phyloP scores from a whole-genome alignment of 495 filamentous ascomycete species.

The Penicillium robsamsonii region DNA sequence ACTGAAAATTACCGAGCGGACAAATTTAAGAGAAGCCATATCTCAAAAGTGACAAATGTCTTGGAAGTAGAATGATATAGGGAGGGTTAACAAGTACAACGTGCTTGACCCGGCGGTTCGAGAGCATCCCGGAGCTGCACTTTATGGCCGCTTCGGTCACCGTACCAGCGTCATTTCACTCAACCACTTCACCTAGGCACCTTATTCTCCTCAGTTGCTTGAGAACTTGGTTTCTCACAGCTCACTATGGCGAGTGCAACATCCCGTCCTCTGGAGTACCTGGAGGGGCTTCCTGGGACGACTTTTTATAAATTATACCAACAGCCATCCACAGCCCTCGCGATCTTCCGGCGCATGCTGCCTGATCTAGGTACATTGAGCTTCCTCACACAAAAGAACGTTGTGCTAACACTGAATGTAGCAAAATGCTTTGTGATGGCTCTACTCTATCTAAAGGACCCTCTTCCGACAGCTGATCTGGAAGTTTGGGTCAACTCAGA shows the following conservation, averaged over 20 bases:
- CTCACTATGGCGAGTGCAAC: constrained; percentile 64
- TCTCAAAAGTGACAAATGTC: constrained; percentile 6
- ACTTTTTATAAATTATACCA: constrained; percentile 87
- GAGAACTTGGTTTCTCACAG: constrained; percentile 31
- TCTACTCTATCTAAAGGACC: constrained; percentile 78
- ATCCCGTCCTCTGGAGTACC: constrained; percentile 73
- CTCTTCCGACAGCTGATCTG: constrained; percentile 71
- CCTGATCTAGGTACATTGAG: constrained; percentile 72
- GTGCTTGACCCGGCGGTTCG: constrained; percentile 16
- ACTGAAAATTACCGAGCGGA: constrained; percentile 50
- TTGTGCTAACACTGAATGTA: constrained; percentile 39
- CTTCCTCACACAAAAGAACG: constrained; percentile 10
- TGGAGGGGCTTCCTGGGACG: constrained; percentile 85
- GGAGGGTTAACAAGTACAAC: constrained; percentile 4
- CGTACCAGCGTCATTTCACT: constrained; percentile 24
- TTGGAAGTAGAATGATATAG: not conserved
- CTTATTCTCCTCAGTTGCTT: constrained; percentile 24
- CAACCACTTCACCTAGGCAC: constrained; percentile 12
- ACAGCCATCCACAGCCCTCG: constrained; percentile 91
- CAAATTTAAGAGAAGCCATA: constrained; percentile 62
- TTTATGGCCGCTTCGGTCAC: constrained; percentile 32
- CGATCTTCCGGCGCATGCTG: constrained; percentile 96
- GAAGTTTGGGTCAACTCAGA: constrained; percentile 79
- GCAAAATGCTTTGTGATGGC: constrained; percentile 96
- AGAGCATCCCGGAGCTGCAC: constrained; percentile 33